These are phyloP conservation scores for Pisolithus marmoratus DNA, from an alignment of 768 basidiomycete species.

Conservation along the genomic window DNA sequence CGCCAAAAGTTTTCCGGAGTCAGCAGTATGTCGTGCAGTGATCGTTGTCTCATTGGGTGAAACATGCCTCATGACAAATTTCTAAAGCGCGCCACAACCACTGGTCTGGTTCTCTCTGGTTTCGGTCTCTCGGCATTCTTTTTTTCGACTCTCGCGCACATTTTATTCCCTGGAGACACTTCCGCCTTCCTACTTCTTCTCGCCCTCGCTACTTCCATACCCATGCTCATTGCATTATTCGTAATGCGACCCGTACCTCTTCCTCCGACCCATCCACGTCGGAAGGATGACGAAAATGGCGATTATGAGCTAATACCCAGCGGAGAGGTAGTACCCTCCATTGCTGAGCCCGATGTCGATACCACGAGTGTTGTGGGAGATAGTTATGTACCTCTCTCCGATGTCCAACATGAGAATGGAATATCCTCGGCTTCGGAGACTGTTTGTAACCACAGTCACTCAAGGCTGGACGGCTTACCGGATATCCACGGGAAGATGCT, in stretches of 20 bases:
- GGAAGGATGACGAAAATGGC: conserved; percentile 18
- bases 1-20: conserved; percentile 73
- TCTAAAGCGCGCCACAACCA: conserved; percentile 58
- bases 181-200: conserved; percentile 69
- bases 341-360: neutral
- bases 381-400: neutral
- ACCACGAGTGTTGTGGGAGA: neutral
- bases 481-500: conserved; percentile 53
- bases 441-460: neutral
- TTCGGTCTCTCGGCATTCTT: conserved; percentile 85
- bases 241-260: conserved; percentile 62
- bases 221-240: conserved; percentile 69
- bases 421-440: neutral
- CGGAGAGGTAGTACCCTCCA: neutral
- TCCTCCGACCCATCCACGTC: conserved; percentile 13
- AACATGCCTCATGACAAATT: neutral
- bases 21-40: conserved; percentile 40
- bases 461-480: conserved; percentile 28
- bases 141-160: conserved; percentile 68
- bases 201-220: conserved; percentile 64
- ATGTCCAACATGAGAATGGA: neutral
- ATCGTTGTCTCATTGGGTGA: neutral
- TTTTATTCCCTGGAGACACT: conserved; percentile 67
- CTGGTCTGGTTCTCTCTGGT: conserved; percentile 71
- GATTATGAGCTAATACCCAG: neutral